Conservation (phyloP, 805 yeast genomes). For the Candida suzukii region DNA sequence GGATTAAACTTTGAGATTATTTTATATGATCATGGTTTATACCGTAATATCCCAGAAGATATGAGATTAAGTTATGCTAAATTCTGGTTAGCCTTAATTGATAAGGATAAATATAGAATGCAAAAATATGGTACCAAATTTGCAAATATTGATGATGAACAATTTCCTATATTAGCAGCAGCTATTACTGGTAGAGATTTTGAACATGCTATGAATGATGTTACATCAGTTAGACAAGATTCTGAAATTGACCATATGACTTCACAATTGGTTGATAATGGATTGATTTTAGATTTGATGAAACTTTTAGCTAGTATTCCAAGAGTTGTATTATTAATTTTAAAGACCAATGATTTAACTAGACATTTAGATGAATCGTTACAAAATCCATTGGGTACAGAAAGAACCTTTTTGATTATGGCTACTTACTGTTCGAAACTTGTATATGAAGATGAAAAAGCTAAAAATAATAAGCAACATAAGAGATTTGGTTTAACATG, state of each 20-base stretch:
- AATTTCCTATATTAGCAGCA: conserved; percentile 80
- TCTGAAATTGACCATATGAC: conserved; percentile 69
- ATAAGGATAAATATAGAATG: conserved; percentile 62
- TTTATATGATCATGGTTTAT: conserved; percentile 91
- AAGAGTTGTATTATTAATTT: conserved; percentile 71
- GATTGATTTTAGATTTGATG: conserved; percentile 72
- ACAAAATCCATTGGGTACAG: conserved; percentile 78
- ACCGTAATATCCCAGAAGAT: conserved; percentile 71
- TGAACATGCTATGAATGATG: conserved; percentile 61
- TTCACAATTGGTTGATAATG: conserved; percentile 49
- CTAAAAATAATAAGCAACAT: conserved; percentile 4
- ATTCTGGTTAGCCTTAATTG: conserved; percentile 87
- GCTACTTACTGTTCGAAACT: conserved; percentile 83
- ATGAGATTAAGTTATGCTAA: conserved; percentile 80
- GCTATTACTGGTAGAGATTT: conserved; percentile 95
- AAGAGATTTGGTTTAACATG: conserved; percentile 15
- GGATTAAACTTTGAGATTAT: conserved; percentile 83
- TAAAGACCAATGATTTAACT: conserved; percentile 92
- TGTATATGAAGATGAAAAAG: conserved; percentile 56
- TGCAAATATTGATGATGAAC: conserved; percentile 71
- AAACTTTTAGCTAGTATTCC: conserved; percentile 73
- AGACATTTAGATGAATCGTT: conserved; percentile 81
- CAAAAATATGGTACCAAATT: conserved; percentile 64
- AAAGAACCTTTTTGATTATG: conserved; percentile 81
- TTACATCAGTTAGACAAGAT: conserved; percentile 44